Evolutionary conservation across 2,329 filamentous ascomycete genomes (phyloP).

Genomic region (Ceratocystis colombiana): DNA sequence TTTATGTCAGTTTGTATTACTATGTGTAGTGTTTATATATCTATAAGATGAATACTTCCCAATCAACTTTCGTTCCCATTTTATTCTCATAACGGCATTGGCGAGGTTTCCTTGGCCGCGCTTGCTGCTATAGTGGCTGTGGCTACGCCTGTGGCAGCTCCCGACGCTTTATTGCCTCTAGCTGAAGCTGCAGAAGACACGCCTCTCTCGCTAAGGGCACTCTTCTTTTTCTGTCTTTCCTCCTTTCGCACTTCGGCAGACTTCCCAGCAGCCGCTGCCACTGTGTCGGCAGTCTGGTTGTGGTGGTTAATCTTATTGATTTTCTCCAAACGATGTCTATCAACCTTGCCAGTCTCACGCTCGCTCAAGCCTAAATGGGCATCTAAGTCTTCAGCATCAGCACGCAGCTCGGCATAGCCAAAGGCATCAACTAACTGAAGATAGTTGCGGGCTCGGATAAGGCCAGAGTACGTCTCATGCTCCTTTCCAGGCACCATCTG

Average conservation of each 20-base stretch:
- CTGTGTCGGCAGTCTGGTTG: constrained; percentile 32
- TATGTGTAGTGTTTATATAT: neutral
- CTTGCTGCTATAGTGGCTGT: neutral
- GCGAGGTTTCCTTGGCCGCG: neutral
- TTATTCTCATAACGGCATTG: constrained; percentile 1
- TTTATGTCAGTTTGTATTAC: neutral
- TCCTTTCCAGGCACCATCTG: constrained; percentile 79
- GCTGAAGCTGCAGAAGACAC: constrained; percentile 23
- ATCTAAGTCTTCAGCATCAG: constrained; percentile 57
- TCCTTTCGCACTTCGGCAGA: constrained; percentile 35
- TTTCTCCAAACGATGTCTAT: constrained; percentile 23
- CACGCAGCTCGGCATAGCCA: constrained; percentile 52
- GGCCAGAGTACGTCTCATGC: constrained; percentile 44
- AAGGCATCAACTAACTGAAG: constrained; percentile 55
- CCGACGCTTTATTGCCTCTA: constrained; percentile 20
- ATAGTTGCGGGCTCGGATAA: constrained; percentile 62
- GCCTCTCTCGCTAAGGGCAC: constrained; percentile 33
- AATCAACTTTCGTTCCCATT: neutral
- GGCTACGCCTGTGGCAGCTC: constrained; percentile 23
- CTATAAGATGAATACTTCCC: neutral
- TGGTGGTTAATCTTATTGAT: constrained; percentile 23
- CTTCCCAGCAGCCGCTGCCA: constrained; percentile 42
- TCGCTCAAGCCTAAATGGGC: constrained; percentile 40
- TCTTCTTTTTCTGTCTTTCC: constrained; percentile 32
- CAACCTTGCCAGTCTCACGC: constrained; percentile 23